phyloP scores from a whole-genome alignment of 345 rosid species.

The Eucalyptus albens region DNA sequence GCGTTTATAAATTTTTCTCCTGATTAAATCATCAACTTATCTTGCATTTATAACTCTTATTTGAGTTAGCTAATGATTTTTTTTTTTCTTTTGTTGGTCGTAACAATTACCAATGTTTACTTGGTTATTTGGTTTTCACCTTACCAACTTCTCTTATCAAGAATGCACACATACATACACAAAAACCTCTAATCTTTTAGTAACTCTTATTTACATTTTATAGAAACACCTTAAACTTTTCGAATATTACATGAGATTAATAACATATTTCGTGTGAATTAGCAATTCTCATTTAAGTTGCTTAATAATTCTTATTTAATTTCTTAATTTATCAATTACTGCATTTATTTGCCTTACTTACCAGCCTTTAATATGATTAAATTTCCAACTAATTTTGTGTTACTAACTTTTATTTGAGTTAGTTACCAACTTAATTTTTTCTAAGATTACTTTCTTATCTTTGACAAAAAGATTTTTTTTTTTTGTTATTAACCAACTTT shows the following conservation, averaged over 20 bases:
- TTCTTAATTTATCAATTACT: background rate
- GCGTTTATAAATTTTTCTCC: background rate
- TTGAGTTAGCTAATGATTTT: background rate
- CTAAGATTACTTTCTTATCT: background rate
- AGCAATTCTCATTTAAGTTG: background rate
- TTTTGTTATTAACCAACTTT: background rate
- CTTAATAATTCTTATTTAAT: background rate
- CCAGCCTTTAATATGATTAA: background rate
- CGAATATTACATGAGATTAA: background rate
- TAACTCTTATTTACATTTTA: background rate
- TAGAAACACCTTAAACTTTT: background rate
- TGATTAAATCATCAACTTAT: background rate
- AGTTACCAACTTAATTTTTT: background rate
- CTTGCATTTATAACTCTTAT: background rate
- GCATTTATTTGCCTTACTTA: background rate
- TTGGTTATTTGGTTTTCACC: background rate
- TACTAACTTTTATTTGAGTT: background rate
- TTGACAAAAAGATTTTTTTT: background rate
- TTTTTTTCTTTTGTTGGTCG: too few species aligned
- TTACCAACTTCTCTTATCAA: background rate
- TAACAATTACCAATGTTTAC: background rate
- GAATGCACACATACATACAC: background rate
- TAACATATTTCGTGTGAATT: background rate
- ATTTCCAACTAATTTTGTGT: background rate
- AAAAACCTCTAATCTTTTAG: background rate